Percentiles rank a stretch among this genome's conserved stretches.
Evolutionary conservation across 129 eudicot genomes (phyloP).

Genomic region (Artemisia tridentata): DNA sequence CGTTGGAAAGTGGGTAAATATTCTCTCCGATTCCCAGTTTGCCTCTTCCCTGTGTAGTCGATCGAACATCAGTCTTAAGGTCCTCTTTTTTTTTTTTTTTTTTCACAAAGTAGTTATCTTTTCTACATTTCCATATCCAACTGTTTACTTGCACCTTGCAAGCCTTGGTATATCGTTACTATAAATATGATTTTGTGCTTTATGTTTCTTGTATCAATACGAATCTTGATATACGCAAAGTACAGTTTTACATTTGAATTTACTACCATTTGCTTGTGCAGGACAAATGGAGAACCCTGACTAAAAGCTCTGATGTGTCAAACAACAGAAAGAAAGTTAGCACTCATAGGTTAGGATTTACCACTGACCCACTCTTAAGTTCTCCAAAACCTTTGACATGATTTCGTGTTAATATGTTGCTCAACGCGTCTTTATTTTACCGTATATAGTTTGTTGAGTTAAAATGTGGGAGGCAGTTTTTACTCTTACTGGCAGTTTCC

Average conservation of each 20-base stretch:
- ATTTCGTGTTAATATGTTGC: not conserved
- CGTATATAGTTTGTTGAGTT: no score
- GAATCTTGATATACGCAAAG: no score
- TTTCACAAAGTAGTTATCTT: not conserved
- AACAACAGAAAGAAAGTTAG: not conserved
- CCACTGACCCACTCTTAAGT: constrained; percentile 7
- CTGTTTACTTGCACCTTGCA: not conserved
- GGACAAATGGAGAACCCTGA: constrained; percentile 46
- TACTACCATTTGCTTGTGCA: constrained; percentile 3
- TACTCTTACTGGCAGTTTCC: not conserved
- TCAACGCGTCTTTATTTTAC: no score
- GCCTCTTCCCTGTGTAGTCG: not conserved
- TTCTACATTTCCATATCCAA: not conserved
- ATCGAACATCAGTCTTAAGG: no score
- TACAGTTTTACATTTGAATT: no score
- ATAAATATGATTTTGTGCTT: not conserved
- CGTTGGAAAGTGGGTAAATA: not conserved
- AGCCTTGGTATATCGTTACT: not conserved
- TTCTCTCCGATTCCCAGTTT: not conserved
- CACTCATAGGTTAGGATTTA: constrained; percentile 10
- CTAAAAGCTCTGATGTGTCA: constrained; percentile 11
- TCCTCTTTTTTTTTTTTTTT: no score
- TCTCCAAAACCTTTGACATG: not conserved
- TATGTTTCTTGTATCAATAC: no score
- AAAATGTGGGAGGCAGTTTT: no score